phyloP scores from a whole-genome alignment of 1,284 basidiomycete species.

The Rhodotorula mucilaginosa region DNA sequence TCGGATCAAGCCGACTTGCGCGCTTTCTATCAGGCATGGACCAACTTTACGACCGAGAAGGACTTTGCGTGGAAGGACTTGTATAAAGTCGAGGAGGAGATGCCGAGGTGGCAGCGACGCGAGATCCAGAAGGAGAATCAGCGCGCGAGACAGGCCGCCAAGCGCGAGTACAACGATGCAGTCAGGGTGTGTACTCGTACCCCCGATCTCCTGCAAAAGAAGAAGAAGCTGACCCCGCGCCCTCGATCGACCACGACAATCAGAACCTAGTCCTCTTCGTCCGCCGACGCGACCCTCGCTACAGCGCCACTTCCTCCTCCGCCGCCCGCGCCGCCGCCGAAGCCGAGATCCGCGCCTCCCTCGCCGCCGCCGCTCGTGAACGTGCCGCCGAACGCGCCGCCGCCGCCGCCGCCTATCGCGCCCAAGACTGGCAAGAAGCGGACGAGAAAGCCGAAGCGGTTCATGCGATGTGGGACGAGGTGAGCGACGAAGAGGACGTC shows the following conservation, averaged over 20 bases:
- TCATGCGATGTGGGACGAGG: slow-evolving; percentile 56
- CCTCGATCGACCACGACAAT: background rate
- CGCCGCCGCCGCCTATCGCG: slow-evolving; percentile 42
- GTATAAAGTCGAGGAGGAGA: slow-evolving; percentile 79
- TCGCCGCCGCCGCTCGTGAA: slow-evolving; percentile 40
- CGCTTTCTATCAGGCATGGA: slow-evolving; percentile 81
- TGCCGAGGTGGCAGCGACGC: slow-evolving; percentile 79
- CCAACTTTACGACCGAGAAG: slow-evolving; percentile 82
- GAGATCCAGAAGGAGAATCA: slow-evolving; percentile 98
- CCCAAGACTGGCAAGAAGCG: slow-evolving; percentile 51
- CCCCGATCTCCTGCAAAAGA: background rate
- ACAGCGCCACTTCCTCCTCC: slow-evolving; percentile 48
- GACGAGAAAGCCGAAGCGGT: slow-evolving; percentile 54
- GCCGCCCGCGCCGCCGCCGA: slow-evolving; percentile 28
- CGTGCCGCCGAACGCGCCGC: slow-evolving; percentile 44
- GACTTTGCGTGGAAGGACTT: slow-evolving; percentile 85
- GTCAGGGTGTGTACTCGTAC: slow-evolving; percentile 61
- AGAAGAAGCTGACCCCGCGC: background rate
- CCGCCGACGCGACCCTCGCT: slow-evolving; percentile 89
- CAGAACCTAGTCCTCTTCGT: slow-evolving; percentile 81
- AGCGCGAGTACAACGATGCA: slow-evolving; percentile 87
- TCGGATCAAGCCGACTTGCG: slow-evolving; percentile 37
- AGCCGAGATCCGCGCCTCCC: slow-evolving; percentile 41
- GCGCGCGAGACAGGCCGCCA: slow-evolving; percentile 62
- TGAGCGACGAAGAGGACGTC: slow-evolving; percentile 46